These are phyloP conservation scores for Mycosarcoma maydis DNA, from an alignment of 1,284 basidiomycete genomes.

Conservation along the genomic window DNA sequence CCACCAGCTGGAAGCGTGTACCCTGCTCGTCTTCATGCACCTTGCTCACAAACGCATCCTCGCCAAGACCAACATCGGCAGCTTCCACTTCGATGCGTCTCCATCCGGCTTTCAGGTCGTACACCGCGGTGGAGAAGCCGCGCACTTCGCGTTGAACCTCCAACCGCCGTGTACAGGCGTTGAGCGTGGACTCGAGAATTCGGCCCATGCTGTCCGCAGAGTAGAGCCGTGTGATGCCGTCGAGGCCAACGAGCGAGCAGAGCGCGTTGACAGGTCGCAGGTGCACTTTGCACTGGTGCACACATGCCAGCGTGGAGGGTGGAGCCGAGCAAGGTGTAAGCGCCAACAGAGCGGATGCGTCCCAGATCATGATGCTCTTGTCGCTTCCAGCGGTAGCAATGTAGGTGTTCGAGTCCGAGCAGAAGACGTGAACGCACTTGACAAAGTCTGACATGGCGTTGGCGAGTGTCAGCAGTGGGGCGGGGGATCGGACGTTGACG, in stretches of 20 bases:
- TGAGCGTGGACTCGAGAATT: constrained; percentile 25
- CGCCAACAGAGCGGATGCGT: constrained; percentile 14
- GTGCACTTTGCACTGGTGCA: constrained; percentile 24
- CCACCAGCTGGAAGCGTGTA: constrained; percentile 2
- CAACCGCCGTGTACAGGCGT: constrained; percentile 3
- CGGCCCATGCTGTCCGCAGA: constrained; percentile 51
- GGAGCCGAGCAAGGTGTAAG: too few species aligned
- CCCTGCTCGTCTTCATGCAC: constrained; percentile 23
- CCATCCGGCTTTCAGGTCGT: constrained; percentile 23
- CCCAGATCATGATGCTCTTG: constrained; percentile 32
- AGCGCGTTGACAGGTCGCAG: constrained; percentile 42
- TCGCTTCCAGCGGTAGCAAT: constrained; percentile 43
- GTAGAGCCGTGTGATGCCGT: constrained; percentile 20
- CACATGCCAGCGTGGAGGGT: constrained; percentile 3
- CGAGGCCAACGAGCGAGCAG: constrained; percentile 1
- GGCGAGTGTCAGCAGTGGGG: constrained; percentile 1
- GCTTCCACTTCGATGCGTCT: constrained; percentile 13
- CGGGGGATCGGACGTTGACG: not conserved
- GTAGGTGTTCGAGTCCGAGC: not conserved
- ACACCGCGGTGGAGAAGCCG: constrained; percentile 35
- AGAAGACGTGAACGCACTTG: constrained; percentile 36
- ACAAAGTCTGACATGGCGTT: constrained; percentile 46
- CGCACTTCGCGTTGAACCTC: constrained; percentile 26
- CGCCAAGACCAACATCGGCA: not conserved
- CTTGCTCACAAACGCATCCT: constrained; percentile 16